Base-by-base conservation (phyloP, 306 rosid genomes). In the Quercus suber region DNA sequence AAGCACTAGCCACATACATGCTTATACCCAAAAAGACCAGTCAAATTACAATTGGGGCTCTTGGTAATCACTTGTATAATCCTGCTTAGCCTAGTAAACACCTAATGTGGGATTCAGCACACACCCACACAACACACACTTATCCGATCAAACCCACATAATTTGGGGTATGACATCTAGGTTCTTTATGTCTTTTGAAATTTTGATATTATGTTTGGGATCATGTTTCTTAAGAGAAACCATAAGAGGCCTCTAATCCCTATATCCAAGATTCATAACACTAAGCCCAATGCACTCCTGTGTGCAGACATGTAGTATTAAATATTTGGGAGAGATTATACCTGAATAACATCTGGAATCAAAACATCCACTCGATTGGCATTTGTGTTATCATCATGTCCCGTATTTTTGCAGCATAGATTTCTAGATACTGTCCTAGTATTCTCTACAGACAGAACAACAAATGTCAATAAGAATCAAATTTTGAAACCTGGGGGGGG, bases 331-430 rank as follows among this genome's bases (percentile, higher is more conserved):
- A 55, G 10, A 59, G 0, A 57, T 52, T 45, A 82, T 90, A 92
- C 99, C 99, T 96, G 97, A 90, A 91, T 79, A 87, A 96, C 91
- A 78, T 91, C 93, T 30, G 99, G 99, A 77, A 96, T 96, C 79
- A 90, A 87, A 73, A 96, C 99, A 82, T 96, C 89, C 79, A 93
- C 98, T 81, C 23, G 85, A 72, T 89, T 80, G 55, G 87, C 82
- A 73, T 37, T 84, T 68, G 52, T 20, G 84, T 74, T 76, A 43
- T 79, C 88, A 35, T 85, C 89, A 78, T 53, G 30, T 67, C 63
- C 80, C 41, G 59, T 80, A 41, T 77, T 85, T 87, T 79, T 86
- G 89, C 99, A 91, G 83, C 97, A 92, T 82, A 96, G 97, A 87
- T 96, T 96, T 87, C 84, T 91, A 55, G 97, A 88, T 78, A 96